A percentile compares a stretch with the other conserved stretches of the same genome.
phyloP scores from a whole-genome alignment of 2,329 filamentous ascomycete species.

The Cryphonectria radicalis region DNA sequence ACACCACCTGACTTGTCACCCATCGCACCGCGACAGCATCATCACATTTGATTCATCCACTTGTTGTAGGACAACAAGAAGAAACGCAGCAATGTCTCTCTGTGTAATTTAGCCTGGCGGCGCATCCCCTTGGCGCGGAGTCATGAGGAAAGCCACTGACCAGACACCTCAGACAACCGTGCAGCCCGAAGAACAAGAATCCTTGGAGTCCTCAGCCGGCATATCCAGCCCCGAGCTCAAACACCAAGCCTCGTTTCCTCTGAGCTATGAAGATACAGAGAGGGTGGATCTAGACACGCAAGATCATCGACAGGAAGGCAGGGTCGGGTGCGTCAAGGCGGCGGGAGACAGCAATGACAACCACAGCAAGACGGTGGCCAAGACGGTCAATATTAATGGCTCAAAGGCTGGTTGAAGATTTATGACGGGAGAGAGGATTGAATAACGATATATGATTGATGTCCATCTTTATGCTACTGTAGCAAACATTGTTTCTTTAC shows the following conservation, averaged over 20 bases:
- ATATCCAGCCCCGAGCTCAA: slow-evolving; percentile 11
- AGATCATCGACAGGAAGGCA: not conserved
- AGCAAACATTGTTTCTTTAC: not conserved
- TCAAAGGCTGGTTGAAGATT: not conserved
- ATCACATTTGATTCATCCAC: not conserved
- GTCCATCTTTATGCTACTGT: too few relatives aligned
- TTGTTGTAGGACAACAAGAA: not conserved
- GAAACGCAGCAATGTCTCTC: not conserved
- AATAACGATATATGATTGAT: not conserved
- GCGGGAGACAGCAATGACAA: not conserved
- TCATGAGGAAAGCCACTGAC: not conserved
- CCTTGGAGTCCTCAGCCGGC: slow-evolving; percentile 6
- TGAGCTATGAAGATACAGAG: not conserved
- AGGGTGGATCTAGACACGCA: not conserved
- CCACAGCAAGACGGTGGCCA: not conserved
- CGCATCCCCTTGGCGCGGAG: too few relatives aligned
- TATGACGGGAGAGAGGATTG: not conserved
- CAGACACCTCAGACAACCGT: not conserved
- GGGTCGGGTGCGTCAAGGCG: not conserved
- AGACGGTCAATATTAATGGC: not conserved
- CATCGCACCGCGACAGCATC: not conserved
- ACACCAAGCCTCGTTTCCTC: not conserved
- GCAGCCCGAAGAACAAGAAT: slow-evolving; percentile 12
- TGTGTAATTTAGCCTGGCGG: not conserved
- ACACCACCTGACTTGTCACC: not conserved